Evolutionary conservation across 768 basidiomycete species (phyloP).

Genomic region (Mycena haematopus): DNA sequence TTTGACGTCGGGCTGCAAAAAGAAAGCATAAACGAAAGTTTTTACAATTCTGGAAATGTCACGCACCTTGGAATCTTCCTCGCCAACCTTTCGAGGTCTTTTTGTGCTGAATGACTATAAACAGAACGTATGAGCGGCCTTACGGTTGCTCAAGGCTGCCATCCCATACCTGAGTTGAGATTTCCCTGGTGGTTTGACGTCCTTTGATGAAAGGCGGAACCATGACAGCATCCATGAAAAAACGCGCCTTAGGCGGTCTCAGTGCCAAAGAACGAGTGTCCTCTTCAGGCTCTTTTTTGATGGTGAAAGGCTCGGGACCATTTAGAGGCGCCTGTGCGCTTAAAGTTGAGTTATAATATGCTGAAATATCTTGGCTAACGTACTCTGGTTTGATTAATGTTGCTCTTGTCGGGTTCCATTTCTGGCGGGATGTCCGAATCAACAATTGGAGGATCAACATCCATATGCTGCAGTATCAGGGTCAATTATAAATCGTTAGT

Average conservation of each 20-base stretch:
- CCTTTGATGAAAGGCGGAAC: background rate
- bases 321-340: background rate
- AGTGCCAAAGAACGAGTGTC: background rate
- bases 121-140: background rate
- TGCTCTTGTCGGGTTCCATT: background rate
- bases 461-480: background rate
- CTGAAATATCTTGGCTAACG: background rate
- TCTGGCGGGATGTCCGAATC: background rate
- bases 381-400: background rate
- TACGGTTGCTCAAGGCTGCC: too few relatives aligned
- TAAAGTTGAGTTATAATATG: background rate
- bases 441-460: background rate
- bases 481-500: background rate
- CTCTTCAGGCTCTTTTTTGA: slow-evolving; percentile 7
- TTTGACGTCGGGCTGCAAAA: background rate
- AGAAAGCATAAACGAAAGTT: background rate
- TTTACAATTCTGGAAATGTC: background rate
- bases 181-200: background rate
- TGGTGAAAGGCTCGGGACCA: background rate
- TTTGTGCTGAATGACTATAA: background rate
- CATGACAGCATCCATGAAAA: slow-evolving; percentile 1
- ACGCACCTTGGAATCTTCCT: background rate
- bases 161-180: background rate
- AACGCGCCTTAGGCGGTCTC: background rate
- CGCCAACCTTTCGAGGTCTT: background rate